phyloP scores from a whole-genome alignment of 2,329 filamentous ascomycete species.

The Emergomyces africanus region DNA sequence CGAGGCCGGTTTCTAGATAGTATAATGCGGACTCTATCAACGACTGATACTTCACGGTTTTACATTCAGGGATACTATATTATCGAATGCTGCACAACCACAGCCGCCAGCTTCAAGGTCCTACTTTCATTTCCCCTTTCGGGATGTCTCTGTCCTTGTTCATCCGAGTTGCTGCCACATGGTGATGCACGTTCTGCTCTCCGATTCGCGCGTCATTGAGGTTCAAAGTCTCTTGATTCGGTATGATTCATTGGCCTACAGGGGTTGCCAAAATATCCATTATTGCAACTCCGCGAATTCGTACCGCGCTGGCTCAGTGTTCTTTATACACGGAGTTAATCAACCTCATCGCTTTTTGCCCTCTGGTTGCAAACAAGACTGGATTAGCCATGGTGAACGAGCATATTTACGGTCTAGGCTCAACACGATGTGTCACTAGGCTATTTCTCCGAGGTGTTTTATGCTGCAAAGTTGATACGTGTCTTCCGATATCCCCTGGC shows the following conservation, averaged over 20 bases:
- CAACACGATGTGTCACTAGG: not conserved
- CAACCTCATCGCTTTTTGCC: not conserved
- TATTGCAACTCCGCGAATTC: not conserved
- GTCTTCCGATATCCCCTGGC: not conserved
- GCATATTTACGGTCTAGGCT: not conserved
- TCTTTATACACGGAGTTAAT: not conserved
- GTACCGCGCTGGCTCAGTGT: not conserved
- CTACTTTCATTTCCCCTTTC: not conserved
- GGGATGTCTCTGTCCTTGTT: not conserved
- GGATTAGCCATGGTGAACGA: not conserved
- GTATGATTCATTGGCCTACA: not conserved
- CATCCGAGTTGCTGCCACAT: not conserved
- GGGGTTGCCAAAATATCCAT: not conserved
- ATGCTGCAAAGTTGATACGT: not conserved
- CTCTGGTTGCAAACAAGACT: not conserved
- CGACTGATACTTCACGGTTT: not conserved
- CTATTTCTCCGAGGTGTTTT: not conserved
- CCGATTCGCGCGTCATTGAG: constrained; percentile 5
- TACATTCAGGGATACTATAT: not conserved
- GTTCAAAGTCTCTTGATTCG: not conserved
- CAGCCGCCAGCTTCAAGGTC: not conserved
- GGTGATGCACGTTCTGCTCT: not conserved
- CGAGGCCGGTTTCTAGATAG: not conserved
- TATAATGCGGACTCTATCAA: not conserved
- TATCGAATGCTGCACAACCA: not conserved